A percentile compares a stretch with the other conserved stretches of the same genome.
phyloP scores from a whole-genome alignment of 179 eudicot genomes.

The Beta macrorhiza region DNA sequence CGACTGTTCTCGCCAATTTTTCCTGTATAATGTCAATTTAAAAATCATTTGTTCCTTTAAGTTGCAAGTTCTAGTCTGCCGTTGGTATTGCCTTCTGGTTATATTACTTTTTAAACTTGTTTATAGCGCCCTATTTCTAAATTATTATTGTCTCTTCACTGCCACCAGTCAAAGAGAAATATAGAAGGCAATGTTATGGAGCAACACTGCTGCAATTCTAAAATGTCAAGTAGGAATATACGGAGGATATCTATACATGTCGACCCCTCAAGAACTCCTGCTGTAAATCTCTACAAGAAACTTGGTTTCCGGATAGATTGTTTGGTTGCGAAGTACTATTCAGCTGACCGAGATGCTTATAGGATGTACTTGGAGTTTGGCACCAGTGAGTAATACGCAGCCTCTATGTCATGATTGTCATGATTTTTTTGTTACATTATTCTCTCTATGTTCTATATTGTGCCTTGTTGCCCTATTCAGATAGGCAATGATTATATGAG shows the following conservation, averaged over 20 bases:
- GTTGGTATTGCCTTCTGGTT: background rate
- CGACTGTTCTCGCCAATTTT: too few relatives aligned
- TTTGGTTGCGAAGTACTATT: constrained; percentile 65
- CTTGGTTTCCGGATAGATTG: constrained; percentile 65
- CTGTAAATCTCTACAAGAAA: constrained; percentile 69
- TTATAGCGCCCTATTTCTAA: background rate
- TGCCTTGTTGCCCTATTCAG: background rate
- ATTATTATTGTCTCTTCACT: background rate
- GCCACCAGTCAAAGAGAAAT: constrained; percentile 64
- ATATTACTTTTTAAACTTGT: background rate
- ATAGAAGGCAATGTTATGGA: constrained; percentile 64
- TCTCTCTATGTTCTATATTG: background rate
- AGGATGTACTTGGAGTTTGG: constrained; percentile 77
- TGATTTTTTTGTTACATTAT: constrained; percentile 1
- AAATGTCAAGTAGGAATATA: constrained; percentile 60
- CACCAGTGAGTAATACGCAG: constrained; percentile 22
- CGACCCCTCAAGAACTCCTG: constrained; percentile 75
- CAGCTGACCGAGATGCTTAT: constrained; percentile 70
- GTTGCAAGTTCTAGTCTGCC: background rate
- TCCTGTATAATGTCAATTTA: too few relatives aligned
- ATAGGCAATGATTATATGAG: background rate
- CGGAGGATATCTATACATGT: constrained; percentile 82
- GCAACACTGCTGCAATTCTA: constrained; percentile 73
- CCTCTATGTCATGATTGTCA: background rate
- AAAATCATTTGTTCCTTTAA: too few relatives aligned